Percentiles rank a stretch among this genome's conserved stretches.
These are phyloP conservation scores for Ramalina intermedia DNA, from an alignment of 495 filamentous ascomycete genomes.

Conservation along the genomic window DNA sequence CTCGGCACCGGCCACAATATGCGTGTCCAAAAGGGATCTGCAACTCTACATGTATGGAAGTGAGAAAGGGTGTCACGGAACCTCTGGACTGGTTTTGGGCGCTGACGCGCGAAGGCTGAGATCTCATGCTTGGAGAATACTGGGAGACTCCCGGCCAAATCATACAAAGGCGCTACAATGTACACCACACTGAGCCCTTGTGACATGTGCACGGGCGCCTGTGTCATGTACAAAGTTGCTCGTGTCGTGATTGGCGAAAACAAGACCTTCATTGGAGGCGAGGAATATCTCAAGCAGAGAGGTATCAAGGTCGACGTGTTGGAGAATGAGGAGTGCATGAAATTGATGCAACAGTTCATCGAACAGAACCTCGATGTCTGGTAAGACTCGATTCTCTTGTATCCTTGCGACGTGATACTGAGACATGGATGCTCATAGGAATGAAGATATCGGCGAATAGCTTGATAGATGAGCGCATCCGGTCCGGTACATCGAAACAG, in stretches of 20 bases:
- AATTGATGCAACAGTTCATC: slow-evolving; percentile 66
- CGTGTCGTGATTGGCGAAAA: slow-evolving; percentile 82
- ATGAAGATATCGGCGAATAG: slow-evolving; percentile 61
- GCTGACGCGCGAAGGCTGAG: slow-evolving; percentile 44
- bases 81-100: background rate
- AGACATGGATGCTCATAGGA: slow-evolving; percentile 31
- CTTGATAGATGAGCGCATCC: too few species aligned
- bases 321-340: slow-evolving; percentile 51
- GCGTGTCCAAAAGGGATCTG: slow-evolving; percentile 60
- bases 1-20: slow-evolving; percentile 74
- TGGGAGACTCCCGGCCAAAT: slow-evolving; percentile 55
- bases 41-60: slow-evolving; percentile 56
- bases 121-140: slow-evolving; percentile 68
- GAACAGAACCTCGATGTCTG: slow-evolving; percentile 61
- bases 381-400: slow-evolving; percentile 29
- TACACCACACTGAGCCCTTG: slow-evolving; percentile 81
- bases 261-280: slow-evolving; percentile 61
- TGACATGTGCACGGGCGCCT: slow-evolving; percentile 80
- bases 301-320: slow-evolving; percentile 67
- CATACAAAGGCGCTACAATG: slow-evolving; percentile 65
- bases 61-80: background rate
- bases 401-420: slow-evolving; percentile 5
- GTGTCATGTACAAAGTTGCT: slow-evolving; percentile 63
- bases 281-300: slow-evolving; percentile 52
- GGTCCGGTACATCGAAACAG: too few species aligned